Conservation (phyloP, 441 rosid genomes). For the Daphne laureola region DNA sequence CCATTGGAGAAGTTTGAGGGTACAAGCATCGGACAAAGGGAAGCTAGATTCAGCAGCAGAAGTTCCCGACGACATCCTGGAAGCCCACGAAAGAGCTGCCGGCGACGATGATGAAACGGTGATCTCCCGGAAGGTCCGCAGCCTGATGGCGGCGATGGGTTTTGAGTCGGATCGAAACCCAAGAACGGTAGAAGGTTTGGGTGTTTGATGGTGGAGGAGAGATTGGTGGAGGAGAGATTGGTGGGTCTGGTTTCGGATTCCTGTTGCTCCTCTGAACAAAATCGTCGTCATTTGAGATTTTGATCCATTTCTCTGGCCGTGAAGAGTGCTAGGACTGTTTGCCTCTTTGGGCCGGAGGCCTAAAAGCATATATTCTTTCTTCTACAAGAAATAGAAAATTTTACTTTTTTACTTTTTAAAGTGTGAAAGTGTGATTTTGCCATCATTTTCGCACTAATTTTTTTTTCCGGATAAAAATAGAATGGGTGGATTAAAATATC, state of each 20-base stretch:
- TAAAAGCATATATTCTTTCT: too few species aligned
- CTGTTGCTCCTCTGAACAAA: slow-evolving; percentile 1
- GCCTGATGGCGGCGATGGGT: background rate
- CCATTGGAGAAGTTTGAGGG: slow-evolving; percentile 59
- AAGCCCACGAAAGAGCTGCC: slow-evolving; percentile 12
- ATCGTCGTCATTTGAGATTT: slow-evolving; percentile 2
- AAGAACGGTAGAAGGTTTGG: background rate
- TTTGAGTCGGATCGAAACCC: background rate
- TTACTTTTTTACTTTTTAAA: too few species aligned
- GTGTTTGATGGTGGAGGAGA: background rate
- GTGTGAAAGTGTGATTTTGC: too few species aligned
- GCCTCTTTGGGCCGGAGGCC: too few species aligned
- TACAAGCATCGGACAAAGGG: slow-evolving; percentile 37
- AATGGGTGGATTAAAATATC: too few species aligned
- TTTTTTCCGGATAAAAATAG: too few species aligned
- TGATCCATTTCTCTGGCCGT: background rate
- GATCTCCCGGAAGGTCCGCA: background rate
- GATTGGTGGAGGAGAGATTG: background rate
- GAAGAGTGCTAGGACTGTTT: too few species aligned
- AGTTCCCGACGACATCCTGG: slow-evolving; percentile 27
- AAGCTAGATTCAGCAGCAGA: slow-evolving; percentile 25
- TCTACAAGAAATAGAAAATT: too few species aligned
- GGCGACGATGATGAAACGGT: slow-evolving; percentile 3
- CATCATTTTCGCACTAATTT: too few species aligned
- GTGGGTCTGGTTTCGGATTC: background rate